Percentiles rank a stretch among this genome's conserved stretches.
phyloP scores from a whole-genome alignment of 805 yeast species.

The Metschnikowia bowlesiae region DNA sequence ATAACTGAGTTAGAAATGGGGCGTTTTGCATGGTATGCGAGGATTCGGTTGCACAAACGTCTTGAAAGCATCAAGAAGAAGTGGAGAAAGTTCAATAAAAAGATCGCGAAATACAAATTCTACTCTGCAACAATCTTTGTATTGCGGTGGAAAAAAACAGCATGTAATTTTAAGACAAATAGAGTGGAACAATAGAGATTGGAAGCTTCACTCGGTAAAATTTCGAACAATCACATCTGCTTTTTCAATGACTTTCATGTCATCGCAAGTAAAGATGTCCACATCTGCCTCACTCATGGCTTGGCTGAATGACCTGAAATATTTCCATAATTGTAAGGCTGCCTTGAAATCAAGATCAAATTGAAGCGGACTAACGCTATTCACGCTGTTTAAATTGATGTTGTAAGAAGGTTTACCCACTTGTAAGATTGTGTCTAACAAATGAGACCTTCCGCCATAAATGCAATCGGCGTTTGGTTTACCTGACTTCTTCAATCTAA shows the following conservation, averaged over 20 bases:
- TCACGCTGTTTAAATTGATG: conserved; percentile 39
- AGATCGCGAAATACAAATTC: not conserved
- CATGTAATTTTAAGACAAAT: not conserved
- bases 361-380: conserved; percentile 32
- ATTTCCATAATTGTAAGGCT: conserved; percentile 34
- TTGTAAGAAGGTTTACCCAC: conserved; percentile 35
- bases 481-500: conserved; percentile 24
- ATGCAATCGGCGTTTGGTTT: conserved; percentile 24
- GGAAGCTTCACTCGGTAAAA: not conserved
- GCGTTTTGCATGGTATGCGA: not conserved
- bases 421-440: conserved; percentile 35
- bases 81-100: not conserved
- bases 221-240: conserved; percentile 21
- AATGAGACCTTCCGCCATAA: conserved; percentile 26
- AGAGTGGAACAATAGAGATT: not conserved
- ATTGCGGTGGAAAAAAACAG: not conserved
- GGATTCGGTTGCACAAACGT: not conserved
- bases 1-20: not conserved
- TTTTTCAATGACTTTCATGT: conserved; percentile 19
- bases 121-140: not conserved
- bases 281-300: conserved; percentile 26
- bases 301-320: conserved; percentile 26
- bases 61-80: not conserved
- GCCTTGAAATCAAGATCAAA: conserved; percentile 27
- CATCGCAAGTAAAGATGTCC: conserved; percentile 22